Evolutionary conservation across 208 protist genomes (phyloP).

Genomic region (Trypanosomatidae sp.): DNA sequence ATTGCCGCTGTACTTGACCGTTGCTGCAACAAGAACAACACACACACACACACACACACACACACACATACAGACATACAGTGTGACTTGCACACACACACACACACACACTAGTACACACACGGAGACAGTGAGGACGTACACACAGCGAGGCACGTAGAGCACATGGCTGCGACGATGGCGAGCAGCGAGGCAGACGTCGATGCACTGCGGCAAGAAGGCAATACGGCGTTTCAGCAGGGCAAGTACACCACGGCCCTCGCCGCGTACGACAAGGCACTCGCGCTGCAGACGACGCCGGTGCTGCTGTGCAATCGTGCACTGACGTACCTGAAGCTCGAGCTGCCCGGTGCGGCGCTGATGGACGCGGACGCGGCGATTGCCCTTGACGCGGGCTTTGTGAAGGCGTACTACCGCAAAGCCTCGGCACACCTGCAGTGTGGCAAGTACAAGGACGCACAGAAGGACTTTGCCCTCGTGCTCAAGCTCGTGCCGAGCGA

Average conservation of each 20-base stretch:
- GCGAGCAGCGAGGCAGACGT: too few relatives aligned
- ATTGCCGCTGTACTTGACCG: too few relatives aligned
- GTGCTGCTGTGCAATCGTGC: constrained; percentile 90
- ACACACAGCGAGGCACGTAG: neutral
- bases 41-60: too few relatives aligned
- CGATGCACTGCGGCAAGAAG: constrained; percentile 45
- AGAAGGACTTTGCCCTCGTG: constrained; percentile 86
- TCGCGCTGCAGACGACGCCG: constrained; percentile 66
- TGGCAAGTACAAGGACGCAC: constrained; percentile 92
- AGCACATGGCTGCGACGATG: neutral
- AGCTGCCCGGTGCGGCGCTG: constrained; percentile 87
- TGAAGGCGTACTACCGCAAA: constrained; percentile 97
- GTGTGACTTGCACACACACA: neutral
- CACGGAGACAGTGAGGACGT: too few relatives aligned
- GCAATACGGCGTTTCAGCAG: constrained; percentile 79
- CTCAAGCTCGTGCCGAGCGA: constrained; percentile 87
- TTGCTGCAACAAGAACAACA: too few relatives aligned
- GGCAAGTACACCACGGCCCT: constrained; percentile 87
- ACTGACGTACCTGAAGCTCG: constrained; percentile 89
- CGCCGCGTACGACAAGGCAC: constrained; percentile 84
- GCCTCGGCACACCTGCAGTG: constrained; percentile 91
- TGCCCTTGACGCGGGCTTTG: constrained; percentile 84
- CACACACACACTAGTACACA: neutral
- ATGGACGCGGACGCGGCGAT: constrained; percentile 88
- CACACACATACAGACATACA: too few relatives aligned